Conservation (phyloP, 179 eudicot genomes). For the Beta corolliflora region DNA sequence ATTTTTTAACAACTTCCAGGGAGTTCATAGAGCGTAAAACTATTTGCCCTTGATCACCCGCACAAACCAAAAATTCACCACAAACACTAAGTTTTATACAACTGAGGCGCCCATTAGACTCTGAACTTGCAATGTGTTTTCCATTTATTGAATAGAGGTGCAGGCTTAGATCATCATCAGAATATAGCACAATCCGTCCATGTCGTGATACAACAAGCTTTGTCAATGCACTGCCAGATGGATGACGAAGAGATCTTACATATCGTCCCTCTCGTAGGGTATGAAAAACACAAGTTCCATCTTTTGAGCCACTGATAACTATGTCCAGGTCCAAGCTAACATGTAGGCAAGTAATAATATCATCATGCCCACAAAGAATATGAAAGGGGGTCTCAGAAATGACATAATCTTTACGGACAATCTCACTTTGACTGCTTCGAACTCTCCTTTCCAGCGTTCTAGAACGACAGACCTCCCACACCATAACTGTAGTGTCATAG, state of each 20-base stretch:
- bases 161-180: conserved; percentile 86
- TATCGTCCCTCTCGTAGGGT: conserved; percentile 87
- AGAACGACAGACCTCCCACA: conserved; percentile 83
- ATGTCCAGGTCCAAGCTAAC: conserved; percentile 92
- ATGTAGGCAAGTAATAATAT: conserved; percentile 83
- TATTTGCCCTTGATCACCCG: conserved; percentile 96
- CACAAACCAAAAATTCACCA: conserved; percentile 95
- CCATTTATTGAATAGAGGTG: conserved; percentile 93
- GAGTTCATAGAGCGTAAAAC: conserved; percentile 86
- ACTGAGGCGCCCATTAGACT: conserved; percentile 90
- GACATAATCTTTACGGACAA: conserved; percentile 70
- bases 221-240: conserved; percentile 80
- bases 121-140: conserved; percentile 72
- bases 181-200: conserved; percentile 77
- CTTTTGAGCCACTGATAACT: conserved; percentile 97
- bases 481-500: conserved; percentile 97
- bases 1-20: conserved; percentile 74
- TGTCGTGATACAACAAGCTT: conserved; percentile 88
- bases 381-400: conserved; percentile 87
- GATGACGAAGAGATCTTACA: conserved; percentile 86
- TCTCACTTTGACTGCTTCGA: conserved; percentile 62
- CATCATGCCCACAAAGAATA: conserved; percentile 98
- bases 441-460: conserved; percentile 67
- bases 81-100: conserved; percentile 89
- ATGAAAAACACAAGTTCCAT: conserved; percentile 96